phyloP scores from a whole-genome alignment of 2,329 filamentous ascomycete species.

The Fusarium domesticum region DNA sequence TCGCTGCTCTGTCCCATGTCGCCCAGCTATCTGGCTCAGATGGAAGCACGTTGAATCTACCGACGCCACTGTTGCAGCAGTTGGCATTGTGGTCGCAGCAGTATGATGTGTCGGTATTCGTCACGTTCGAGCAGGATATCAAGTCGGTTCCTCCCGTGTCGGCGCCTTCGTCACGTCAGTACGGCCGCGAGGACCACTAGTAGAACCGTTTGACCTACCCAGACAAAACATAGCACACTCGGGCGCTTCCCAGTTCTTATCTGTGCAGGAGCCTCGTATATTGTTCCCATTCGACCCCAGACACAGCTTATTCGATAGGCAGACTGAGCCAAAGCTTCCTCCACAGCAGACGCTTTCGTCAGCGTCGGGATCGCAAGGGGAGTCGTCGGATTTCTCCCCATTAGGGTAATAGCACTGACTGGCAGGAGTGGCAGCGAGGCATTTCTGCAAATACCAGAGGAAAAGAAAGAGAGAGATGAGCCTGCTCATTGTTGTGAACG shows the following conservation, averaged over 20 bases:
- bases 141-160: slow-evolving; percentile 24
- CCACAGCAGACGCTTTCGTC: slow-evolving; percentile 22
- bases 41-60: slow-evolving; percentile 26
- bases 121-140: slow-evolving; percentile 27
- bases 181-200: background rate
- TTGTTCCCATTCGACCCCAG: slow-evolving; percentile 18
- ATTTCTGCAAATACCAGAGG: slow-evolving; percentile 3
- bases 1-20: slow-evolving; percentile 17
- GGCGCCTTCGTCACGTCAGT: slow-evolving; percentile 13
- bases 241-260: slow-evolving; percentile 19
- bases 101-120: slow-evolving; percentile 22
- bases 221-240: slow-evolving; percentile 20
- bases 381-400: slow-evolving; percentile 9
- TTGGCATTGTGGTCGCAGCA: slow-evolving; percentile 24
- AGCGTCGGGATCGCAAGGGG: slow-evolving; percentile 18
- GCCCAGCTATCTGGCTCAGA: slow-evolving; percentile 20
- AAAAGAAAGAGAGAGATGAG: slow-evolving; percentile 2
- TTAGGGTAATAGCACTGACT: slow-evolving; percentile 23
- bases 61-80: slow-evolving; percentile 26
- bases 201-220: background rate
- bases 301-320: slow-evolving; percentile 24
- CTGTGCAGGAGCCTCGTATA: slow-evolving; percentile 25
- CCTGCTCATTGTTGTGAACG: slow-evolving; percentile 7
- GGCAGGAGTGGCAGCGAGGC: slow-evolving; percentile 10
- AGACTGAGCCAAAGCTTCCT: slow-evolving; percentile 17